Evolutionary conservation across 73 alveolate genomes (phyloP).

Genomic region (Paramecium caudatum): DNA sequence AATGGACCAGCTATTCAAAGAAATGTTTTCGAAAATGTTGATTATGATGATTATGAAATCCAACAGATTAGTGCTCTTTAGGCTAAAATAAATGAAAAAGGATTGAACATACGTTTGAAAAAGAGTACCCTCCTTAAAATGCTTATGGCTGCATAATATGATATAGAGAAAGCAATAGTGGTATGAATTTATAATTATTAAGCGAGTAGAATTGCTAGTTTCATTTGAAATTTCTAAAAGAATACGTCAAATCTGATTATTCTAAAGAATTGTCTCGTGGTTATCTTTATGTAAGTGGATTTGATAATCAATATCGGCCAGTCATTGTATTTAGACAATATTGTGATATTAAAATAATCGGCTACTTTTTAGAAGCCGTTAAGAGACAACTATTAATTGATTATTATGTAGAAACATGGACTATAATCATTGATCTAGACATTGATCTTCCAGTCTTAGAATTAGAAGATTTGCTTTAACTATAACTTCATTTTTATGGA

Average conservation of each 20-base stretch:
- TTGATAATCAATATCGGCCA: constrained; percentile 32
- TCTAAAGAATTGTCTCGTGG: neutral
- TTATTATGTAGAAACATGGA: constrained; percentile 56
- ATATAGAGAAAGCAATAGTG: constrained; percentile 28
- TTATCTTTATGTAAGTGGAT: constrained; percentile 26
- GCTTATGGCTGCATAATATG: constrained; percentile 27
- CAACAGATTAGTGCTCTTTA: neutral
- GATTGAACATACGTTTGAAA: neutral
- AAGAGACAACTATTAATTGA: constrained; percentile 14
- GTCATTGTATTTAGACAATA: constrained; percentile 20
- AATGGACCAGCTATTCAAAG: neutral
- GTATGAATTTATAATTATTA: constrained; percentile 25
- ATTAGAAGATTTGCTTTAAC: neutral
- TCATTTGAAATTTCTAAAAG: neutral
- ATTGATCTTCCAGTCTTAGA: constrained; percentile 19
- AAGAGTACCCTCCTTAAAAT: neutral
- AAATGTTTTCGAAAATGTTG: constrained; percentile 26
- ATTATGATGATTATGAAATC: constrained; percentile 54
- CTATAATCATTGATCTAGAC: constrained; percentile 32
- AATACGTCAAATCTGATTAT: neutral
- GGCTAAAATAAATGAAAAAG: neutral
- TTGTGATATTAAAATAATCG: constrained; percentile 29
- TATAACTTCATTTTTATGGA: constrained; percentile 13
- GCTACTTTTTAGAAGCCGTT: constrained; percentile 33
- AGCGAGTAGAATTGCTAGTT: constrained; percentile 19